Base-by-base conservation (phyloP, 805 yeast species). In the Pichia thaimueangensis region DNA sequence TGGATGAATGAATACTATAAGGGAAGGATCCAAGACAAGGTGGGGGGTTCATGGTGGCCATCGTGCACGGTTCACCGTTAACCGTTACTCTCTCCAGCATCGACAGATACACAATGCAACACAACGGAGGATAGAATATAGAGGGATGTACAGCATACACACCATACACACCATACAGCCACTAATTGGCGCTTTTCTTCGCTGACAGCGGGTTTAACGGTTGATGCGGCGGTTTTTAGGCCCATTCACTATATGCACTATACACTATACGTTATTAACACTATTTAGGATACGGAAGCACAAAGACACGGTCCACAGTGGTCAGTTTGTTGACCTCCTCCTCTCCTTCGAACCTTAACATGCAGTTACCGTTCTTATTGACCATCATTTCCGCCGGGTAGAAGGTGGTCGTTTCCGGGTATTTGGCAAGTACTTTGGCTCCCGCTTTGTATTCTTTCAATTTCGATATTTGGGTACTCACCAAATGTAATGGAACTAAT, bases 341-440 rank as follows among this genome's bases (percentile, higher is more conserved):
- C 59, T 93, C 99, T 9, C 97, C 98, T 51, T 91, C 97, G 56
- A 93, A 93, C 55, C 78, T 76, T 43, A 93, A 68, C 49, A 87
- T 67, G 49, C 95, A 91, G 11, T 72, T 74, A 0, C 89, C 88
- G 49, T 82, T 89, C 50, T 85, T 70, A 41, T 77, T 79, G 0
- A 94, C 89, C 20, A 80, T 80, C 3, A 93, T 97, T 38, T 85
- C 86, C 0, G 98, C 99, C 4, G 94, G 86, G 55, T 93, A 93
- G 55, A 93, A 93, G 0, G 97, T 89, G 0, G 98, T 93, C 0
- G 98, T 93, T 53, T 93, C 98, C 1, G 98, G 98, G 55, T 93
- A 93, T 54, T 95, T 73, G 0, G 97, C 98, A 45, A 93, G 68
- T 3, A 93, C 97, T 50, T 78, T 80, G 0, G 88, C 71, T 0